Percentiles rank a stretch among this genome's conserved stretches.
Evolutionary conservation across 306 rosid genomes (phyloP).

Genomic region (Rosa persica): DNA sequence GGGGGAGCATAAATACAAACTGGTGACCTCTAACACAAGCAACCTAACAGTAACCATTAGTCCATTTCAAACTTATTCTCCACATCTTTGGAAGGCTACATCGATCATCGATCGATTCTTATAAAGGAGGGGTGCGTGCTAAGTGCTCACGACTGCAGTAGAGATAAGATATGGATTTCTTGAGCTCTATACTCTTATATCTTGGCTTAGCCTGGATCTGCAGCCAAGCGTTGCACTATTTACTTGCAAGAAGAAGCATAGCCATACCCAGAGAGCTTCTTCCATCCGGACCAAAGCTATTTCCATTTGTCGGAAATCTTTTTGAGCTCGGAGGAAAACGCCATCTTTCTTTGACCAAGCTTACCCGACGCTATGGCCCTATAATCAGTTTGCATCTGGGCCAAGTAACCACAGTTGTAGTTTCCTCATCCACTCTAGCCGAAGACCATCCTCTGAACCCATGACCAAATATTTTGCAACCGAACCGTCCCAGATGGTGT

Average conservation of each 20-base stretch:
- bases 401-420: constrained; percentile 27
- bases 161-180: neutral
- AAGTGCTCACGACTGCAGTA: neutral
- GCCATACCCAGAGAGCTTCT: constrained; percentile 5
- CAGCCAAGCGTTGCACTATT: neutral
- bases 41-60: neutral
- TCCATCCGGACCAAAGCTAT: constrained; percentile 52
- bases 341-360: constrained; percentile 34
- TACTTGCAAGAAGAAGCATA: neutral
- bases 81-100: neutral
- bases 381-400: constrained; percentile 40
- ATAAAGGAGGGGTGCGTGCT: neutral
- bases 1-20: neutral
- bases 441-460: constrained; percentile 26
- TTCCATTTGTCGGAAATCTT: constrained; percentile 49
- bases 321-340: constrained; percentile 38
- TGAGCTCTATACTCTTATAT: neutral
- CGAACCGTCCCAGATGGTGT: constrained; percentile 30
- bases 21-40: neutral
- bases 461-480: constrained; percentile 32
- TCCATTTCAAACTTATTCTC: neutral
- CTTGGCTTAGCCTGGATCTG: neutral
- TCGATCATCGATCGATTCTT: neutral
- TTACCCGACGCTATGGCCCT: constrained; percentile 34
- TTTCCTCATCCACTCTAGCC: constrained; percentile 34